Base-by-base conservation (phyloP, 1,139 yeast genomes). In the Nakaseomyces nivariensis region DNA sequence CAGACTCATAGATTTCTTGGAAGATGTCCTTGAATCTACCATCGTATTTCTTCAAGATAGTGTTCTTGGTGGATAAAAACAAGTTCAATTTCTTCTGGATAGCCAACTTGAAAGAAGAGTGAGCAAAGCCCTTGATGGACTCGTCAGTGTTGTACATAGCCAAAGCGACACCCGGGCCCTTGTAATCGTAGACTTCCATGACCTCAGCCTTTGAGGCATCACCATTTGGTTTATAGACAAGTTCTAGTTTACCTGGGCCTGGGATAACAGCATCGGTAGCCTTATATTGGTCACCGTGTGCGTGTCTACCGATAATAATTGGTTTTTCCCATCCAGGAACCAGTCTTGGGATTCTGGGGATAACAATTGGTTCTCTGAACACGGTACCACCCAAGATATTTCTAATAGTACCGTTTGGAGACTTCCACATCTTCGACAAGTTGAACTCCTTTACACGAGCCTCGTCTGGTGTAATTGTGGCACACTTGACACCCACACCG, bases 121-220 rank as follows among this genome's bases (percentile, higher is more conserved):
- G 85, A 42, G 92, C 94, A 70, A 85, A 85, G 9, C 85, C 92
- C 43, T 67, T 68, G 58, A 85, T 85, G n/a, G 89, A 82, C 60
- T 81, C 86, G 56, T 83, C 88, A 38, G 92, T 85, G 69, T 85
- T 85, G 71, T 85, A 85, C 92, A 85, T 85, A 43, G 88, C 83
- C 62, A 85, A 68, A 1, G 86, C 92, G 53, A 84, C 87, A 63
- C 94, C 92, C 22, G 63, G 56, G 36, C 80, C 79, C 49, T 77
- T 72, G 65, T 75, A 85, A 59, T 81, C 77, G 62, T 70, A 83
- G 34, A 85, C 86, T 45, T 74, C 72, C 56, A 72, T 72, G 50
- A 74, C 75, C 55, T 71, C 66, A 37, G 72, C 66, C 50, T 72
- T 73, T 11, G 77, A 74, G 52, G 72, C 68, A 27, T 60, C 52